phyloP scores from a whole-genome alignment of 2,329 filamentous ascomycete genomes.

The Cytospora chrysosperma region DNA sequence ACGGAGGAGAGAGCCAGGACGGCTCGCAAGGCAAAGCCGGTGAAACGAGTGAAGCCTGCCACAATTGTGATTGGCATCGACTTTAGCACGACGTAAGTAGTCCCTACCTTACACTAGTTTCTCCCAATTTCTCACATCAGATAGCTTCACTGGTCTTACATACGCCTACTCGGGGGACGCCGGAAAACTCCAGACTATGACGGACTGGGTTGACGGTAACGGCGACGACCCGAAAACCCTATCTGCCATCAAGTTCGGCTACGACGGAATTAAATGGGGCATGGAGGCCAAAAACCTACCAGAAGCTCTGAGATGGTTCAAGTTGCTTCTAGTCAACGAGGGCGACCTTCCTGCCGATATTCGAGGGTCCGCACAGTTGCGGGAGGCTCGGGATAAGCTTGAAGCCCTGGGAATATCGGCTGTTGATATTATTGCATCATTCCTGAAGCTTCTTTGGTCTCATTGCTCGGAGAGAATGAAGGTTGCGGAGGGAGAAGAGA shows the following conservation, averaged over 20 bases:
- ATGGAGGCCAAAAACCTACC: constrained; percentile 33
- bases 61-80: constrained; percentile 42
- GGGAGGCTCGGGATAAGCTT: background rate
- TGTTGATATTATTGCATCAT: constrained; percentile 34
- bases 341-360: constrained; percentile 32
- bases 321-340: constrained; percentile 38
- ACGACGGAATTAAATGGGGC: constrained; percentile 27
- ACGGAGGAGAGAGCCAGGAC: background rate
- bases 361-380: constrained; percentile 26
- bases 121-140: background rate
- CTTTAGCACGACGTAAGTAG: constrained; percentile 45
- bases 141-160: constrained; percentile 41
- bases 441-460: constrained; percentile 36
- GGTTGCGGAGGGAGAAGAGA: constrained; percentile 26
- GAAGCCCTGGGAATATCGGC: constrained; percentile 27
- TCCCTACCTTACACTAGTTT: constrained; percentile 7
- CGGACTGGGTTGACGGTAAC: constrained; percentile 31
- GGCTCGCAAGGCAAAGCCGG: background rate
- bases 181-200: constrained; percentile 33
- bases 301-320: constrained; percentile 41
- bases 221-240: constrained; percentile 36
- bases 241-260: constrained; percentile 29
- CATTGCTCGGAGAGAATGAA: constrained; percentile 32
- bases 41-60: background rate
- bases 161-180: constrained; percentile 36